Evolutionary conservation across 257 asterid species (phyloP).

Genomic region (Thymus quinquecostatus): DNA sequence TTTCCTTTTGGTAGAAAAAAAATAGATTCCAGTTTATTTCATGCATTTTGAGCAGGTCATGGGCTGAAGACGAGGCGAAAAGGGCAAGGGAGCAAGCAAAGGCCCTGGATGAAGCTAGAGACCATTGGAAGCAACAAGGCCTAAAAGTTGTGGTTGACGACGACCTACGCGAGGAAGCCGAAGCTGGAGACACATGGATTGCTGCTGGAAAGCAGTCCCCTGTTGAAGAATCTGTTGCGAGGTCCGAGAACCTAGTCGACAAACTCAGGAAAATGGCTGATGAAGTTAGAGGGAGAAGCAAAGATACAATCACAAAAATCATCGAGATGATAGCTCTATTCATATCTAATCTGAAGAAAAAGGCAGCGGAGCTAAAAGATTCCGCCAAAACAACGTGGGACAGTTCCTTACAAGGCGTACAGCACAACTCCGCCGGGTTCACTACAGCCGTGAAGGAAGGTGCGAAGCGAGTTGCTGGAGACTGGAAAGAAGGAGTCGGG

Average conservation of each 20-base stretch:
- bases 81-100: conserved; percentile 92
- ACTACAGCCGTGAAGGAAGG: conserved; percentile 61
- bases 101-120: conserved; percentile 88
- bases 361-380: conserved; percentile 60
- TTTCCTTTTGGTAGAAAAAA: no score
- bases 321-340: conserved; percentile 56
- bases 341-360: conserved; percentile 55
- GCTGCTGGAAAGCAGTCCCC: conserved; percentile 64
- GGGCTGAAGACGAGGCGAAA: conserved; percentile 99
- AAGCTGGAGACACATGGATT: conserved; percentile 72
- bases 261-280: conserved; percentile 73
- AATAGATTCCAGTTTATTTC: background rate
- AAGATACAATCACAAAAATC: conserved; percentile 58
- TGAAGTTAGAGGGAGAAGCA: conserved; percentile 64
- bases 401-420: conserved; percentile 53
- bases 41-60: conserved; percentile 52
- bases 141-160: conserved; percentile 81
- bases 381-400: conserved; percentile 43
- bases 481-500: conserved; percentile 88
- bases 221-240: conserved; percentile 64
- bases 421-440: conserved; percentile 46
- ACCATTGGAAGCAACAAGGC: conserved; percentile 86
- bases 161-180: conserved; percentile 84
- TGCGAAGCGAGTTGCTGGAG: conserved; percentile 73
- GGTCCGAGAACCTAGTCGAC: conserved; percentile 74